A percentile compares a stretch with the other conserved stretches of the same genome.
phyloP scores from a whole-genome alignment of 2,329 filamentous ascomycete species.

The Arthrobotrys iridis region DNA sequence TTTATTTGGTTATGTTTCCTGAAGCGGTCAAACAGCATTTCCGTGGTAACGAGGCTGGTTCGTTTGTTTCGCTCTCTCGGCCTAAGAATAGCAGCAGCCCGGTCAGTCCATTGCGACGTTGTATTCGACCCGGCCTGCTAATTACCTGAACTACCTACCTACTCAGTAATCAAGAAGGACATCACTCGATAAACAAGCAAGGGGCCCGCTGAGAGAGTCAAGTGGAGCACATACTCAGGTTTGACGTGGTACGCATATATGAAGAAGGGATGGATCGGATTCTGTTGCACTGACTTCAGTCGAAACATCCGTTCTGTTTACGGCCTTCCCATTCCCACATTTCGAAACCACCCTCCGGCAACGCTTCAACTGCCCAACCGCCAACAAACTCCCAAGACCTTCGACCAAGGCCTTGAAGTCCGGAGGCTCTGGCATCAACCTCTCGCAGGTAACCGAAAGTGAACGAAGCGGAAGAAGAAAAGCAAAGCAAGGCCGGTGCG shows the following conservation, averaged over 20 bases:
- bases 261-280: no score
- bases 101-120: constrained; percentile 14
- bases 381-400: constrained; percentile 11
- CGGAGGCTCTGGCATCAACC: constrained; percentile 2
- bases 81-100: constrained; percentile 45
- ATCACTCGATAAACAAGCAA: constrained; percentile 29
- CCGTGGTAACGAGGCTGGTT: constrained; percentile 51
- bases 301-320: constrained; percentile 4
- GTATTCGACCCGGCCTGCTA: constrained; percentile 3
- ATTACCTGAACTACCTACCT: background rate
- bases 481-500: constrained; percentile 25
- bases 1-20: constrained; percentile 28
- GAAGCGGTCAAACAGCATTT: constrained; percentile 26
- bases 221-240: no score
- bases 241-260: no score
- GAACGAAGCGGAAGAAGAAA: background rate
- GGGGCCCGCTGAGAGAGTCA: constrained; percentile 15
- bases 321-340: constrained; percentile 18
- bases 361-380: background rate
- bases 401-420: background rate
- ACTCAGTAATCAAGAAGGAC: background rate
- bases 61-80: constrained; percentile 40
- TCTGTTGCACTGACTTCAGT: no score
- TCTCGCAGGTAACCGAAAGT: background rate
- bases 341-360: constrained; percentile 8